Evolutionary conservation across 1,284 basidiomycete species (phyloP), one percentile per base, ranked within the genome.

Genomic region (Neotropicomus parvogracilis): DNA sequence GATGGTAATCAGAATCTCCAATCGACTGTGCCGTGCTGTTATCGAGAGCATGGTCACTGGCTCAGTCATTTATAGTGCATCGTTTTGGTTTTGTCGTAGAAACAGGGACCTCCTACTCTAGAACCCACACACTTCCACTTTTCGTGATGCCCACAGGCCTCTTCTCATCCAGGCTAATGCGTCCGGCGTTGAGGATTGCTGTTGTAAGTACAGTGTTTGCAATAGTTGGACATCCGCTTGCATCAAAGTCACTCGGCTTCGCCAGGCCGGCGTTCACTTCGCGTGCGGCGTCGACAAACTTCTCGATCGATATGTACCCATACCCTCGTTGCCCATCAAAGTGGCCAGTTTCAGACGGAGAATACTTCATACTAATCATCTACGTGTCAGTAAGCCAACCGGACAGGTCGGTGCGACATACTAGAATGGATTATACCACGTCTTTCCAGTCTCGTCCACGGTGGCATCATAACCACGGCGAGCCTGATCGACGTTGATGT

Each of bases 291-390:
- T 87, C 88, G 64, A 95, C 75, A 69, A 95, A 95, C 71, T 91
- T 94, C 69, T 95, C 92, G 59, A 95, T 87, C 16, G 90, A 93
- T 57, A 94, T 75, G 66, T 95, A 80, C 59, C 87, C 93, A 67
- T 95, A 97, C 6, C 92, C 93, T 50, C 85, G 81, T 70, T 95
- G 92, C 31, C 91, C 91, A 60, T 95, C 91, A 64, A 95, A 95
- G 71, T 89, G 88, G 12, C 93, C 93, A 50, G 81, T 86, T 69
- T 89, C 88, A 49, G 89, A 91, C 1, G 91, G 91, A 41, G 91
- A 88, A 70, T 95, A 95, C 64, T 94, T 92, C 86, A 94, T 93
- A 71, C 85, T 88, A 67, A 14, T 13, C 43, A 36, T 29, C 21
- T 26, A 32, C 3, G 24, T 10, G 20, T 64, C 40, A 66, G 50